These are phyloP conservation scores for Mycena epipterygia DNA, from an alignment of 768 basidiomycete species.

Conservation along the genomic window DNA sequence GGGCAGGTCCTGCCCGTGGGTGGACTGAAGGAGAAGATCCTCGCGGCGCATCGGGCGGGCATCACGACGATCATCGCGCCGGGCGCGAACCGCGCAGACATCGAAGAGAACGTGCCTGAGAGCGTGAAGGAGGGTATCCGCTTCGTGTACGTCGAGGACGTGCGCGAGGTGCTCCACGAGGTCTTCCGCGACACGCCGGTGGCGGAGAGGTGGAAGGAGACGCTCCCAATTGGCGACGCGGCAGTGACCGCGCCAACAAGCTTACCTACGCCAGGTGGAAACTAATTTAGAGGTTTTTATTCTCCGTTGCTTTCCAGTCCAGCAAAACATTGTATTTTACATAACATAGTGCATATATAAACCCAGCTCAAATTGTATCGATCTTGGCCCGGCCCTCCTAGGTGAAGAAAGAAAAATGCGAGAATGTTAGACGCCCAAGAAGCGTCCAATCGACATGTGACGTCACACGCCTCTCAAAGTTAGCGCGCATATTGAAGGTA, in stretches of 20 bases:
- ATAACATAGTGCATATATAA: constrained; percentile 3
- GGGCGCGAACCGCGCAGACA: constrained; percentile 90
- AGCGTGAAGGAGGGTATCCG: constrained; percentile 96
- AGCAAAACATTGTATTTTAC: constrained; percentile 20
- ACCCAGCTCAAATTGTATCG: constrained; percentile 33
- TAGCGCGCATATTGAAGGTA: too few species aligned
- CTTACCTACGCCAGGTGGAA: constrained; percentile 2
- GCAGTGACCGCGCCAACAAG: too few species aligned
- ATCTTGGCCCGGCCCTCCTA: too few species aligned
- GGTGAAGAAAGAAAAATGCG: too few species aligned
- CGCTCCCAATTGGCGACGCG: constrained; percentile 45
- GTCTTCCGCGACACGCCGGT: constrained; percentile 79
- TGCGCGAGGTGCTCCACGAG: constrained; percentile 89
- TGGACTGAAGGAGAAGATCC: constrained; percentile 95
- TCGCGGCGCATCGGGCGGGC: constrained; percentile 96
- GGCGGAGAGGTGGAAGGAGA: constrained; percentile 78
- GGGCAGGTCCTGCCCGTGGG: constrained; percentile 98
- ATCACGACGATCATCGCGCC: constrained; percentile 94
- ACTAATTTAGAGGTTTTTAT: constrained; percentile 15
- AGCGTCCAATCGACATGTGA: too few species aligned
- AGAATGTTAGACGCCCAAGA: too few species aligned
- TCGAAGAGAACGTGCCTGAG: constrained; percentile 97
- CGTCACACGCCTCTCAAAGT: too few species aligned
- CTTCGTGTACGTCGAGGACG: constrained; percentile 96
- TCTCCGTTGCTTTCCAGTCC: not conserved